phyloP scores from a whole-genome alignment of 108 stramenopile genomes.

The Fragilaria radians region DNA sequence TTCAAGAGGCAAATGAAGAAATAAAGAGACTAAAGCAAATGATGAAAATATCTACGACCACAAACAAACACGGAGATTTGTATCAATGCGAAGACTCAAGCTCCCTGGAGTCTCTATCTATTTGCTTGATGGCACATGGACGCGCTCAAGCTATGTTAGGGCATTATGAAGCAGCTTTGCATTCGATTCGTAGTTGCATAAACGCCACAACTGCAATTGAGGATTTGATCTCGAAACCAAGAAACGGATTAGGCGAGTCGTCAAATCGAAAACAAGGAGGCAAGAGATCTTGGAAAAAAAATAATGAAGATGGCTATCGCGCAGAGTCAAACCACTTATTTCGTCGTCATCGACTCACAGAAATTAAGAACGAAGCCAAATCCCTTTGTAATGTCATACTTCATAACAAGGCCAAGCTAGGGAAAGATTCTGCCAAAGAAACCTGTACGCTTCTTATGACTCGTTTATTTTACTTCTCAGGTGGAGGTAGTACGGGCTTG shows the following conservation, averaged over 20 bases:
- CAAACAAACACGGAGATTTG: background rate
- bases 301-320: conserved; percentile 33
- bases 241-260: background rate
- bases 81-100: conserved; percentile 25
- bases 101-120: conserved; percentile 44
- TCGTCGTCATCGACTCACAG: conserved; percentile 63
- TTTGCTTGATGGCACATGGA: conserved; percentile 51
- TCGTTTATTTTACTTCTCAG: conserved; percentile 61
- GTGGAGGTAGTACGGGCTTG: conserved; percentile 71
- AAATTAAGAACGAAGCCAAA: conserved; percentile 53
- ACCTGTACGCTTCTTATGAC: conserved; percentile 38
- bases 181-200: conserved; percentile 13
- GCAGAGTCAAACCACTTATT: conserved; percentile 64
- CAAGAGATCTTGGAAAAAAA: conserved; percentile 44
- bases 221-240: background rate
- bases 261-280: conserved; percentile 15
- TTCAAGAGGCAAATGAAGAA: conserved; percentile 32
- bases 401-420: conserved; percentile 3
- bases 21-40: conserved; percentile 44
- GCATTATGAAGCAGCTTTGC: conserved; percentile 19
- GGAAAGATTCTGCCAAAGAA: conserved; percentile 5
- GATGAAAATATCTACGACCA: conserved; percentile 25
- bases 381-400: conserved; percentile 20
- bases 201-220: conserved; percentile 6
- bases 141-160: conserved; percentile 56